A percentile compares a stretch with the other conserved stretches of the same genome.
These are phyloP conservation scores for Medicago arabica DNA, from an alignment of 306 rosid genomes.

Conservation along the genomic window DNA sequence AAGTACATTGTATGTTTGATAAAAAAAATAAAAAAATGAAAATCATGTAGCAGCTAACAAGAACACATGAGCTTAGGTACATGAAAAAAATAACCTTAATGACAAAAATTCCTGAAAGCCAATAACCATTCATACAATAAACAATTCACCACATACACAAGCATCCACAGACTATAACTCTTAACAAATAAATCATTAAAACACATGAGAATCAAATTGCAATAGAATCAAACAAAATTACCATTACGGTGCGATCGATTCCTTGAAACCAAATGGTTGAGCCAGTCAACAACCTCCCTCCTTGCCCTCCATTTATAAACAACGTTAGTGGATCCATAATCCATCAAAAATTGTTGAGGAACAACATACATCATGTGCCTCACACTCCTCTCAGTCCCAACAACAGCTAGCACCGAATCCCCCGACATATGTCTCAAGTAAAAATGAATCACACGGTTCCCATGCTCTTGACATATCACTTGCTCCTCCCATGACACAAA, in stretches of 20 bases:
- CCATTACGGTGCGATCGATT: conserved; percentile 23
- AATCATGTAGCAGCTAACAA: neutral
- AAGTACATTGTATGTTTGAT: neutral
- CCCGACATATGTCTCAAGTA: conserved; percentile 65
- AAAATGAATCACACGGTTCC: conserved; percentile 78
- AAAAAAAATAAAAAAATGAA: too few relatives aligned
- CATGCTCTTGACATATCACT: conserved; percentile 72
- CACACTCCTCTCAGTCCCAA: conserved; percentile 91
- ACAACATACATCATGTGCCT: conserved; percentile 87
- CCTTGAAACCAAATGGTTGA: conserved; percentile 61
- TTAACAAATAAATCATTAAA: neutral
- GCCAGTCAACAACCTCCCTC: conserved; percentile 87
- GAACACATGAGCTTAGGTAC: neutral
- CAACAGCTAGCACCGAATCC: conserved; percentile 65
- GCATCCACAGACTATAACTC: neutral
- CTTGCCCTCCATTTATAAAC: conserved; percentile 75
- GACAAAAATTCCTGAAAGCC: conserved; percentile 17
- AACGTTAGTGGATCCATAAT: conserved; percentile 52
- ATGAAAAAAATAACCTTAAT: neutral
- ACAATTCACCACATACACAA: neutral
- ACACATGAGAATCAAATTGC: conserved; percentile 24
- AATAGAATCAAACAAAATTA: conserved; percentile 45
- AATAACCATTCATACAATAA: conserved; percentile 13
- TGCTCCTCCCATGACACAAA: conserved; percentile 89
- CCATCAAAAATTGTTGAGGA: conserved; percentile 60